Percentiles rank a stretch among this genome's conserved stretches.
phyloP scores from a whole-genome alignment of 768 basidiomycete genomes.

The Austroboletus festivus region DNA sequence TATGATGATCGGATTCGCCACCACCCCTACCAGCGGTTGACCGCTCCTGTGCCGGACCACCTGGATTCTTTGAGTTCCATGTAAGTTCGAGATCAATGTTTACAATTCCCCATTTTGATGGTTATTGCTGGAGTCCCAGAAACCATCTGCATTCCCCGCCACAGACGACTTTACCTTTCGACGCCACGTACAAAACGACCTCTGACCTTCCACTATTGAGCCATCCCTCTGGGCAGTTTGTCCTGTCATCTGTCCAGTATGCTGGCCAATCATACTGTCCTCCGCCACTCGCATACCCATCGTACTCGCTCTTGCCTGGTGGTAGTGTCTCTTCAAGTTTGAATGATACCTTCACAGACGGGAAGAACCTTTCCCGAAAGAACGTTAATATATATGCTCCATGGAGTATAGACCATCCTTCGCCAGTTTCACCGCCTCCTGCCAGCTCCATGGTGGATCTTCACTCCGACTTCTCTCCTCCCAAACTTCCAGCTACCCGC shows the following conservation, averaged over 20 bases:
- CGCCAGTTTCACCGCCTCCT: too few relatives aligned
- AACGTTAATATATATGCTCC: background rate
- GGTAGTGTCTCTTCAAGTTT: background rate
- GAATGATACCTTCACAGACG: background rate
- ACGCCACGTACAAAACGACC: background rate
- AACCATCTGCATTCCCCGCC: slow-evolving; percentile 5
- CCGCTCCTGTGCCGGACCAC: background rate
- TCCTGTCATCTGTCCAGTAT: background rate
- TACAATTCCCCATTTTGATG: slow-evolving; percentile 6
- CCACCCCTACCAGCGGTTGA: background rate
- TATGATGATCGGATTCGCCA: slow-evolving; percentile 5
- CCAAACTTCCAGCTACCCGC: background rate
- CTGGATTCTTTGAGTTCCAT: background rate
- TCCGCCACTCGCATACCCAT: background rate
- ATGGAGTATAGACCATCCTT: slow-evolving; percentile 6
- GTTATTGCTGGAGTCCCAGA: background rate
- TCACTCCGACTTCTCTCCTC: background rate
- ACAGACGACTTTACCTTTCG: background rate
- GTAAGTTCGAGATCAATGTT: slow-evolving; percentile 8
- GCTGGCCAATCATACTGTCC: background rate
- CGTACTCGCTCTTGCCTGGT: background rate
- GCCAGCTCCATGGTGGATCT: too few relatives aligned
- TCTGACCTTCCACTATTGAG: slow-evolving; percentile 7
- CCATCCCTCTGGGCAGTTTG: background rate
- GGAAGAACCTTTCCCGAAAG: background rate